Conservation (phyloP, 2,329 filamentous ascomycete species). For the Allantophomopsis cytisporea region DNA sequence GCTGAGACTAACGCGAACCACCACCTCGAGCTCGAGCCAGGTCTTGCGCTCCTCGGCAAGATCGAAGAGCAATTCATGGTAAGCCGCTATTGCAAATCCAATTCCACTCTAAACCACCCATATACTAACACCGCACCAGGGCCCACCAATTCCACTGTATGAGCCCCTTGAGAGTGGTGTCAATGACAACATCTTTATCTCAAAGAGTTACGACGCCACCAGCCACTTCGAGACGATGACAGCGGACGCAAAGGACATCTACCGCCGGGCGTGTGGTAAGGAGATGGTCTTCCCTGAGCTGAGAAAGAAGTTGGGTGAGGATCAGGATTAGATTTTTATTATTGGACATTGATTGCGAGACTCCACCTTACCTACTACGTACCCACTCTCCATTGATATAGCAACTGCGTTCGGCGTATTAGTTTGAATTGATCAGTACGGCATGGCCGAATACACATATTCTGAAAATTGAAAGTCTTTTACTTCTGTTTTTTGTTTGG, state of each 20-base stretch:
- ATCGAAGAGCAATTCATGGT: conserved; percentile 98
- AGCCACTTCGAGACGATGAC: conserved; percentile 89
- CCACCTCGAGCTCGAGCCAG: conserved; percentile 86
- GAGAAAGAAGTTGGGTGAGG: too few species aligned
- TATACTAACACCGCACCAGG: conserved; percentile 23
- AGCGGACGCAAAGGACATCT: conserved; percentile 93
- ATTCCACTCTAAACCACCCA: background rate
- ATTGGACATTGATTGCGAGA: too few species aligned
- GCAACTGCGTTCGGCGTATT: too few species aligned
- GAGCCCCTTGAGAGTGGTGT: conserved; percentile 73
- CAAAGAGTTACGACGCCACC: conserved; percentile 95
- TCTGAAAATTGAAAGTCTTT: too few species aligned
- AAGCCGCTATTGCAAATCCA: conserved; percentile 11
- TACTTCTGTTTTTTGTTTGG: too few species aligned
- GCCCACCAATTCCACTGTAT: conserved; percentile 82
- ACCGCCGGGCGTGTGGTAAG: conserved; percentile 68
- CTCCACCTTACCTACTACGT: too few species aligned
- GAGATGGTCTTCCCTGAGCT: conserved; percentile 43
- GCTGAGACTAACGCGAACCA: conserved; percentile 86
- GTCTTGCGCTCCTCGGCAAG: conserved; percentile 79
- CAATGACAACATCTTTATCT: conserved; percentile 90
- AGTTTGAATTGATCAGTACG: too few species aligned
- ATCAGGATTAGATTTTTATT: too few species aligned
- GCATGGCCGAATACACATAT: too few species aligned
- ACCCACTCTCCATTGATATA: too few species aligned